Evolutionary conservation across 1,139 yeast species (phyloP).

Genomic region (Zygotorulaspora mrakii): DNA sequence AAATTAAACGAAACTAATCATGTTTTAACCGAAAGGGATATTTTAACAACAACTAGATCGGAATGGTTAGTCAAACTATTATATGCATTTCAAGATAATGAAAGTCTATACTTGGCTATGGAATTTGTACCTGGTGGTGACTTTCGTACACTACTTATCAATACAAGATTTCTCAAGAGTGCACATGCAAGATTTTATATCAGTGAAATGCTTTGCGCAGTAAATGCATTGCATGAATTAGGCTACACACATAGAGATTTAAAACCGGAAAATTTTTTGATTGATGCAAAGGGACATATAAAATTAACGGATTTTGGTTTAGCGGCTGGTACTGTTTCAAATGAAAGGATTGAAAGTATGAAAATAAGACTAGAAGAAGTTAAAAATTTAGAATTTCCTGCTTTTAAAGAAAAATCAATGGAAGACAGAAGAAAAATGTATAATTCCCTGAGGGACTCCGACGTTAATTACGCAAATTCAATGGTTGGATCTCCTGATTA

Average conservation of each 20-base stretch:
- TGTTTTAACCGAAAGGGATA: slow-evolving; percentile 93
- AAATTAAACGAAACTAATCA: slow-evolving; percentile 95
- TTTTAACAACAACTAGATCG: slow-evolving; percentile 86
- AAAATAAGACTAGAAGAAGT: slow-evolving; percentile 75
- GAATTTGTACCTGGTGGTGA: slow-evolving; percentile 99
- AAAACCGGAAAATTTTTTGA: slow-evolving; percentile 94
- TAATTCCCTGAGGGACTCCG: slow-evolving; percentile 62
- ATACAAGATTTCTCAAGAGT: slow-evolving; percentile 88
- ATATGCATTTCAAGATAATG: slow-evolving; percentile 92
- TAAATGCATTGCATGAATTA: slow-evolving; percentile 86
- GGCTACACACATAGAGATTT: slow-evolving; percentile 97
- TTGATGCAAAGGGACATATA: slow-evolving; percentile 92
- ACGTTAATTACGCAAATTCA: slow-evolving; percentile 81
- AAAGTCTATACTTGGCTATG: slow-evolving; percentile 92
- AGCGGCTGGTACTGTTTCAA: slow-evolving; percentile 94
- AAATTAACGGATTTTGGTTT: slow-evolving; percentile 96
- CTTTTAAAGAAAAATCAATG: slow-evolving; percentile 64
- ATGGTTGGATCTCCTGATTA: slow-evolving; percentile 98
- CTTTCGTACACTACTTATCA: slow-evolving; percentile 87
- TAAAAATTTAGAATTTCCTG: slow-evolving; percentile 62
- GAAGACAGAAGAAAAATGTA: slow-evolving; percentile 84
- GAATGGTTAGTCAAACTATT: slow-evolving; percentile 93
- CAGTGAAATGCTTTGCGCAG: slow-evolving; percentile 94
- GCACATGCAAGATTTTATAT: slow-evolving; percentile 94
- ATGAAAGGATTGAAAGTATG: slow-evolving; percentile 92